Base-by-base conservation (phyloP, 2,329 filamentous ascomycete species). In the Fusarium sp. region DNA sequence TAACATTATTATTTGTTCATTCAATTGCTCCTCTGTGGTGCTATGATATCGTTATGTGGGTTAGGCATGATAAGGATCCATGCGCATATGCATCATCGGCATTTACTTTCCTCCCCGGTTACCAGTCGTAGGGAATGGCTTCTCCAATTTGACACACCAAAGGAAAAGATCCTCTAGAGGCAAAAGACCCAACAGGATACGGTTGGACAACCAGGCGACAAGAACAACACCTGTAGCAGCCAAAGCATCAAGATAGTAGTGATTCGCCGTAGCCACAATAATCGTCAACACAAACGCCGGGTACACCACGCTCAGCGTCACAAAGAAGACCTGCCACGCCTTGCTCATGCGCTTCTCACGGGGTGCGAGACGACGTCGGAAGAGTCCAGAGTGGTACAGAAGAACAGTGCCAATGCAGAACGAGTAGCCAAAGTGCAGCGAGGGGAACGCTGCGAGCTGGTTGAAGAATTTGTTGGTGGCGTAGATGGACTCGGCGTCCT, bases 121-220 rank as follows among this genome's bases (percentile, higher is more conserved):
- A 13, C 80, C 81, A 4, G 81, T 83, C 1, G 81, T 88, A 3
- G 86, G 87, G 12, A 82, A 80, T 0, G 89, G 89, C 78, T 92
- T 92, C 74, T 91, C 86, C 37, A 92, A 84, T 57, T 87, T 82
- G 68, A 90, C 80, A 10, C 83, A 78, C 84, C 85, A 90, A 31
- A 92, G 79, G 72, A 92, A 87, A 76, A 87, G 89, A 73, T 92
- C 90, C 75, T 92, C 90, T 10, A 92, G 57, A 0, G 85, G 85
- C 31, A 91, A 72, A 63, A 92, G 76, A 63, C 89, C 90, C 61
- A 91, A 75, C 54, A 92, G 72, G 16, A 82, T 75, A 18, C 82
- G 77, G 69, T 86, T 86, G 62, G 80, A 81, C 54, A 79, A 68
- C 85, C 88, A 92, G 0, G 88, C 88, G 12, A 90, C 67, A 1